Evolutionary conservation across 78 protist species (phyloP).

Genomic region (Planoprotostelium fungivorum): DNA sequence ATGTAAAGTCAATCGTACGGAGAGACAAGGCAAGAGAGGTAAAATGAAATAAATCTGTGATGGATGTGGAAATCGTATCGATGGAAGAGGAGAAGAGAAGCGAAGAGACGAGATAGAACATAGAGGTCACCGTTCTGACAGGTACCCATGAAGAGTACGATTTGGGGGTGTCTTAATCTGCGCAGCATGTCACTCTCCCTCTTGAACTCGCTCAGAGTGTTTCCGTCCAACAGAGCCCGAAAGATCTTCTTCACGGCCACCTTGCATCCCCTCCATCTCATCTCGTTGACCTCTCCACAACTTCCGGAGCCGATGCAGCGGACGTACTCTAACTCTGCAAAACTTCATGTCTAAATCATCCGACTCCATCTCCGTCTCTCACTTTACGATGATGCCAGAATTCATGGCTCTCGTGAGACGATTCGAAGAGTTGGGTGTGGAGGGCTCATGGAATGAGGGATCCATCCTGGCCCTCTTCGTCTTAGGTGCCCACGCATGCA

Average conservation of each 20-base stretch:
- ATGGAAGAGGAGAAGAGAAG: no score
- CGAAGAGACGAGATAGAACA: no score
- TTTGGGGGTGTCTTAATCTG: constrained; percentile 49
- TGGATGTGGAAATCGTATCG: no score
- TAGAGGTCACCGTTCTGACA: neutral
- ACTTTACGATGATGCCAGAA: neutral
- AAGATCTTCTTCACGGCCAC: constrained; percentile 56
- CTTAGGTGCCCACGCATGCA: neutral
- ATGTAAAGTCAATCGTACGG: no score
- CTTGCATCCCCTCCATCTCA: constrained; percentile 53
- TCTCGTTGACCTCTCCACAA: constrained; percentile 53
- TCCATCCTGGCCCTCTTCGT: neutral
- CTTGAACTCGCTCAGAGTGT: constrained; percentile 47
- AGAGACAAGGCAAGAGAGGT: no score
- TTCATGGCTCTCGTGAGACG: neutral
- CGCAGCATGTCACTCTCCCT: constrained; percentile 34
- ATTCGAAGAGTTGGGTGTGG: neutral
- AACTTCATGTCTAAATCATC: neutral
- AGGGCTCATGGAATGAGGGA: neutral
- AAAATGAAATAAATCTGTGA: no score
- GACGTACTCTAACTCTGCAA: constrained; percentile 17
- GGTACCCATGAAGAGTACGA: constrained; percentile 49
- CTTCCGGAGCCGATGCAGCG: constrained; percentile 33
- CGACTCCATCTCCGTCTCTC: neutral
- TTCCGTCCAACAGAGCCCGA: constrained; percentile 34